Conservation (phyloP, 2,329 filamentous ascomycete species). For the Xylaria sp. region DNA sequence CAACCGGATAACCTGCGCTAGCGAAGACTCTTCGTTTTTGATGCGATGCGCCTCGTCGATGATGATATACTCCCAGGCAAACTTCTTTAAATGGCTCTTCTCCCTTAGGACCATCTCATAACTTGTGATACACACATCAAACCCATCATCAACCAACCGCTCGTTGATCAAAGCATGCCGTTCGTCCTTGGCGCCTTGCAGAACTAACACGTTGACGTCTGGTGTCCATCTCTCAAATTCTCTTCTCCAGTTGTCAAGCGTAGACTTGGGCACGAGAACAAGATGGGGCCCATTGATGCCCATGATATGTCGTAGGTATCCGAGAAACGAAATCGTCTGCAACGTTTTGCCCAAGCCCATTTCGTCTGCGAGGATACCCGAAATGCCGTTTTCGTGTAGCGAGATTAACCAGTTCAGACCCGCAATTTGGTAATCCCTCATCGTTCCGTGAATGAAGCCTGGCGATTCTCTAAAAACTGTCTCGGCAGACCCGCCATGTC, state of each 20-base stretch:
- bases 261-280: constrained; percentile 94
- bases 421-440: constrained; percentile 97
- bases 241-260: constrained; percentile 97
- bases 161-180: constrained; percentile 89
- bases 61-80: constrained; percentile 99
- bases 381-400: constrained; percentile 98
- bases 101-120: constrained; percentile 99
- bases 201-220: constrained; percentile 90
- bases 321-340: constrained; percentile 96
- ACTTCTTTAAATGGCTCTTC: constrained; percentile 94
- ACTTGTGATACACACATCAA: constrained; percentile 97
- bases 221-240: constrained; percentile 96
- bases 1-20: constrained; percentile 94
- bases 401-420: constrained; percentile 98
- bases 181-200: constrained; percentile 96
- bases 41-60: constrained; percentile 98
- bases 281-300: constrained; percentile 92
- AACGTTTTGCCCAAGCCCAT: constrained; percentile 99
- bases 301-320: constrained; percentile 91
- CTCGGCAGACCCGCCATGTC: constrained; percentile 84
- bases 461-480: constrained; percentile 96
- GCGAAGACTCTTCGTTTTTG: constrained; percentile 98
- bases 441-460: constrained; percentile 84
- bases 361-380: constrained; percentile 95
- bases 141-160: constrained; percentile 90